A percentile compares a stretch with the other conserved stretches of the same genome.
phyloP scores from a whole-genome alignment of 495 filamentous ascomycete species.

The Xylaria scruposa region DNA sequence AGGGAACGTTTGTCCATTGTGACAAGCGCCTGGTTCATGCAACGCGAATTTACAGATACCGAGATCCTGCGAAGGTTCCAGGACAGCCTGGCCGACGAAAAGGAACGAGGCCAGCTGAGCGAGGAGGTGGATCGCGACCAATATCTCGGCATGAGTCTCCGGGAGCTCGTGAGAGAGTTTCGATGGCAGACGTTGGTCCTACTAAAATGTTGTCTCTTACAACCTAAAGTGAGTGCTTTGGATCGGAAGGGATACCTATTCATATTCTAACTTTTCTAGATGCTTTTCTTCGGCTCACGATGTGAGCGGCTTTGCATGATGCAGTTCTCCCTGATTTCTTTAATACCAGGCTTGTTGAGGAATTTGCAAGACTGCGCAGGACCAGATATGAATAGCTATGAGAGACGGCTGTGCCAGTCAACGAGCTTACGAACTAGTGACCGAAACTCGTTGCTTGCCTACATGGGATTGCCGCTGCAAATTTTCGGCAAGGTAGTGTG shows the following conservation, averaged over 20 bases:
- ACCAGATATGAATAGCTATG: conserved; percentile 84
- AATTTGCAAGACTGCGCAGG: conserved; percentile 90
- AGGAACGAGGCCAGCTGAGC: conserved; percentile 65
- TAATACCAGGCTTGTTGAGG: conserved; percentile 89
- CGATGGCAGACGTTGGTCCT: conserved; percentile 91
- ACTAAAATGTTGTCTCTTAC: conserved; percentile 89
- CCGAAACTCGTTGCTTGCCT: conserved; percentile 83
- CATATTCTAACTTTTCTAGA: conserved; percentile 60
- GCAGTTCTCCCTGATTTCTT: conserved; percentile 92
- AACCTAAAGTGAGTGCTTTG: conserved; percentile 77
- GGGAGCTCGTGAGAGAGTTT: conserved; percentile 93
- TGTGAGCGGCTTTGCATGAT: conserved; percentile 97
- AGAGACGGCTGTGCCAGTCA: conserved; percentile 73
- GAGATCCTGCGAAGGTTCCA: conserved; percentile 78
- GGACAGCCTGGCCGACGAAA: conserved; percentile 76
- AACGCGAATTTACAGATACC: conserved; percentile 73
- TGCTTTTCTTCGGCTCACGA: conserved; percentile 96
- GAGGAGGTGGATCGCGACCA: conserved; percentile 79
- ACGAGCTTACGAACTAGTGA: conserved; percentile 92
- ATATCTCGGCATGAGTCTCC: conserved; percentile 88
- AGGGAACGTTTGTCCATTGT: conserved; percentile 87
- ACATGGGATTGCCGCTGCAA: conserved; percentile 94
- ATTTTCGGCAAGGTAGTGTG: conserved; percentile 84
- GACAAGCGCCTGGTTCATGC: conserved; percentile 94
- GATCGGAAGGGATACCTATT: not conserved